Evolutionary conservation across 2,329 filamentous ascomycete species (phyloP).

Genomic region (Neofusicoccum umdonicola): DNA sequence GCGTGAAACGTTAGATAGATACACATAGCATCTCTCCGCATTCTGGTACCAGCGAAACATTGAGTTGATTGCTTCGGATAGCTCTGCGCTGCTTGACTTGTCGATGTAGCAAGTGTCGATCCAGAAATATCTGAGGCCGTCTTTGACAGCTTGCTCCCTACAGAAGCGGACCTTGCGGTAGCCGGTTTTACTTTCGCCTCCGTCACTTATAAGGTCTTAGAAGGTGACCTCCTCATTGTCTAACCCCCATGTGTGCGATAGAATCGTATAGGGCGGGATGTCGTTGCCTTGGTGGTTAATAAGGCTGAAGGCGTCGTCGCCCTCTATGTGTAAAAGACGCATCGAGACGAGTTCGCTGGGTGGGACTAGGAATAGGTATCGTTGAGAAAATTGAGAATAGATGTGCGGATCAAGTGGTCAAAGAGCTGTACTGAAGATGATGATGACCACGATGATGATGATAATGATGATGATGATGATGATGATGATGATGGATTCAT

Average conservation of each 20-base stretch:
- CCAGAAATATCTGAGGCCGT: slow-evolving; percentile 19
- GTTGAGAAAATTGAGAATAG: too few relatives aligned
- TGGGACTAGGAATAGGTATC: too few relatives aligned
- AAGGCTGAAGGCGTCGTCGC: background rate
- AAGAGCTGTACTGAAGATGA: too few relatives aligned
- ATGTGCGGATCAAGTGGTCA: too few relatives aligned
- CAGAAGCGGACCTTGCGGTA: background rate
- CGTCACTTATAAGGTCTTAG: background rate
- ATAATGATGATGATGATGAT: too few relatives aligned
- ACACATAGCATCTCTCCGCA: slow-evolving; percentile 19
- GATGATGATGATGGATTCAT: too few relatives aligned
- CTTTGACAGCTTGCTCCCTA: background rate
- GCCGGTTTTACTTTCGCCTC: background rate
- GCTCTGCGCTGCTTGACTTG: slow-evolving; percentile 21
- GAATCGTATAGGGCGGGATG: slow-evolving; percentile 10
- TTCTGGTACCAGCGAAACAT: slow-evolving; percentile 23
- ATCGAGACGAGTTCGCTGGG: too few relatives aligned
- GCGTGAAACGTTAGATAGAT: slow-evolving; percentile 19
- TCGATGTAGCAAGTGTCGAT: slow-evolving; percentile 25
- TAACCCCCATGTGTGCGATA: slow-evolving; percentile 15
- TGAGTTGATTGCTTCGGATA: slow-evolving; percentile 21
- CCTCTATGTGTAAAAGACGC: background rate
- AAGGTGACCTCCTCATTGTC: slow-evolving; percentile 13
- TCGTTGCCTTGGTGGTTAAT: background rate
- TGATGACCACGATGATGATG: too few relatives aligned